Percentiles rank a stretch among this genome's conserved stretches.
Conservation (phyloP, 2,329 filamentous ascomycete genomes). For the Daldinia sp. region DNA sequence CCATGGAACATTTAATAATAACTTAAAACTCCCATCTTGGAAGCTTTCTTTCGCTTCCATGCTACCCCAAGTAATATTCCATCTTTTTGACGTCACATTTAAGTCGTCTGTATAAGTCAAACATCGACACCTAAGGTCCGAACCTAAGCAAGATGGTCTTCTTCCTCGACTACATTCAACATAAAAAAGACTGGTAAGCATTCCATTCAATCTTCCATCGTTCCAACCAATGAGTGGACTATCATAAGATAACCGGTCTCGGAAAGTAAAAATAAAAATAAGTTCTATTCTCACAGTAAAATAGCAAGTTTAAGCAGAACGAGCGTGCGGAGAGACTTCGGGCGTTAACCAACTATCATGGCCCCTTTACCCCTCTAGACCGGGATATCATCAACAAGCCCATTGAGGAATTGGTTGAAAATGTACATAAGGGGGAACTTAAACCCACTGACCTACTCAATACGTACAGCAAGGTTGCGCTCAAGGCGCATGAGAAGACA, state of each 20-base stretch:
- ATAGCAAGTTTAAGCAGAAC: conserved; percentile 81
- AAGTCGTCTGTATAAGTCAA: neutral
- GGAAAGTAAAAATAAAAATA: conserved; percentile 9
- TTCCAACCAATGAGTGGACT: neutral
- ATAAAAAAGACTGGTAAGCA: conserved; percentile 76
- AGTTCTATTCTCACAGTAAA: conserved; percentile 45
- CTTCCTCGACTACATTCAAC: conserved; percentile 72
- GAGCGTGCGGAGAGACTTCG: conserved; percentile 78
- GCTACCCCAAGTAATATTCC: neutral
- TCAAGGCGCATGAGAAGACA: conserved; percentile 85
- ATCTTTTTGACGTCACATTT: conserved; percentile 13
- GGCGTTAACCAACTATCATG: conserved; percentile 74
- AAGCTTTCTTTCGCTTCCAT: conserved; percentile 13
- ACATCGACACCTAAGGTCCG: neutral
- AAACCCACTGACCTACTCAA: conserved; percentile 80
- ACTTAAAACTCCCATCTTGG: conserved; percentile 13
- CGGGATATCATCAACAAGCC: conserved; percentile 76
- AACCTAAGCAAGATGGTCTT: conserved; percentile 55
- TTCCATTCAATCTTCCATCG: neutral
- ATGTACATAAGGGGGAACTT: conserved; percentile 77
- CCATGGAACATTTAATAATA: conserved; percentile 12
- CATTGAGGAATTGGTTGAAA: conserved; percentile 81
- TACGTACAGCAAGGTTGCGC: conserved; percentile 86
- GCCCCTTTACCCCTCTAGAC: conserved; percentile 73
- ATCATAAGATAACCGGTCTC: conserved; percentile 12